Percentiles rank a stretch among this genome's conserved stretches.
phyloP scores from a whole-genome alignment of 495 filamentous ascomycete genomes.

The Xylaria sp. region DNA sequence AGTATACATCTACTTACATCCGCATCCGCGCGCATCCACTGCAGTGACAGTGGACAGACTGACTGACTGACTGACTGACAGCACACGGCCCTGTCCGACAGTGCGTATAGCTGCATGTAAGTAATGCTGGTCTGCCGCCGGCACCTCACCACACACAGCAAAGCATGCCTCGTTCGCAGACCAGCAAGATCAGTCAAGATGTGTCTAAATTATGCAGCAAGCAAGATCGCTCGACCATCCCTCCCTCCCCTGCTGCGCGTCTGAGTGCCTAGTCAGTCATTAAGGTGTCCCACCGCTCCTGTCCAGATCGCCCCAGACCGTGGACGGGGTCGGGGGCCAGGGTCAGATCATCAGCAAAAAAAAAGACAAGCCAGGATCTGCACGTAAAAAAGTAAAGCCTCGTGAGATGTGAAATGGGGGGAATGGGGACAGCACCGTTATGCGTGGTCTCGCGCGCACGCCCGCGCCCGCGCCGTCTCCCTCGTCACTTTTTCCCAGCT shows the following conservation, averaged over 20 bases:
- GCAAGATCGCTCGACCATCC: neutral
- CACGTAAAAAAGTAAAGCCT: no score
- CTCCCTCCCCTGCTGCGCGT: neutral
- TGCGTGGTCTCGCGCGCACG: no score
- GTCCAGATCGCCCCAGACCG: conserved; percentile 9
- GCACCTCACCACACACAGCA: neutral
- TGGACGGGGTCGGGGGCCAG: no score
- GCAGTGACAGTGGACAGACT: neutral
- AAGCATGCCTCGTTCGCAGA: neutral
- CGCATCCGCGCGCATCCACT: no score
- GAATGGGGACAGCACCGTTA: no score
- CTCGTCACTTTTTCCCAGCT: neutral
- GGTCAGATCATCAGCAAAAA: conserved; percentile 14
- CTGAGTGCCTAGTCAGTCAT: no score
- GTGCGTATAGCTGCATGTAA: conserved; percentile 24
- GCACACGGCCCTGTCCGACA: neutral
- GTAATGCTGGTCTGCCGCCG: conserved; percentile 13
- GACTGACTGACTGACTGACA: no score
- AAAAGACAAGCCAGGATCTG: neutral
- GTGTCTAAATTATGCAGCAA: neutral
- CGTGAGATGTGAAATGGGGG: conserved; percentile 39
- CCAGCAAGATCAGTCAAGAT: neutral
- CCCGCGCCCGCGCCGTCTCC: no score
- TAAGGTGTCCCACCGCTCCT: neutral
- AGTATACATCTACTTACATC: no score